Conservation (phyloP, 2,329 filamentous ascomycete species). For the Calonectria honghensis region DNA sequence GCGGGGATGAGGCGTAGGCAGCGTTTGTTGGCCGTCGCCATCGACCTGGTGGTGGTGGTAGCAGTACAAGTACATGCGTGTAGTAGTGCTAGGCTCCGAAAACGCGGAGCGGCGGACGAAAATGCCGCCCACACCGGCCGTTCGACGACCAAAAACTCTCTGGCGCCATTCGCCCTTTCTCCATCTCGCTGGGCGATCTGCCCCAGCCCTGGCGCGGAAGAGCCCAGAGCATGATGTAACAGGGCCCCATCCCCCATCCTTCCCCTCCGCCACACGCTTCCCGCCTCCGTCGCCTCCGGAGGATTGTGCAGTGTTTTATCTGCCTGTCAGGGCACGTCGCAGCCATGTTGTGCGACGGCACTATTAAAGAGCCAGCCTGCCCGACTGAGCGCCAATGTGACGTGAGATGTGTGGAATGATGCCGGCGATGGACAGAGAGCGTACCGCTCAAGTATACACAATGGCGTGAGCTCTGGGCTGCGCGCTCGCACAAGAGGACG, state of each 20-base stretch:
- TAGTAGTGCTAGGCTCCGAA: constrained; percentile 18
- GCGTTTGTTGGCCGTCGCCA: neutral
- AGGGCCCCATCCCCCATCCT: constrained; percentile 16
- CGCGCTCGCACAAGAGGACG: constrained; percentile 9
- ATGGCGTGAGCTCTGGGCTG: constrained; percentile 3
- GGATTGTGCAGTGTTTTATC: constrained; percentile 25
- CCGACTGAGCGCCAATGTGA: constrained; percentile 18
- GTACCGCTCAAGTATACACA: neutral
- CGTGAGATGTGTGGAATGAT: constrained; percentile 31
- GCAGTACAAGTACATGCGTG: constrained; percentile 16
- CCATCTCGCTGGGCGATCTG: constrained; percentile 2
- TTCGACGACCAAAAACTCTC: constrained; percentile 6
- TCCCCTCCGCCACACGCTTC: constrained; percentile 31
- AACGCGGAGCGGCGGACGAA: constrained; percentile 26
- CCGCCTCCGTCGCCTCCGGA: constrained; percentile 32
- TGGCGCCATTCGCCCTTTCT: constrained; percentile 12
- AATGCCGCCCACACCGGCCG: constrained; percentile 26
- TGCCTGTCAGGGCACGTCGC: constrained; percentile 23
- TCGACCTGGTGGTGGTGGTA: constrained; percentile 5
- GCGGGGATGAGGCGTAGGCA: constrained; percentile 19
- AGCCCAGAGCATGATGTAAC: constrained; percentile 24
- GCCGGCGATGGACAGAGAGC: neutral
- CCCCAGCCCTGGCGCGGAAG: constrained; percentile 6
- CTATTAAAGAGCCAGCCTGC: constrained; percentile 15
- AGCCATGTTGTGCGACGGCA: constrained; percentile 32